Conservation (phyloP, 371 early-diverging fungal species). For the Mortierella sp. region DNA sequence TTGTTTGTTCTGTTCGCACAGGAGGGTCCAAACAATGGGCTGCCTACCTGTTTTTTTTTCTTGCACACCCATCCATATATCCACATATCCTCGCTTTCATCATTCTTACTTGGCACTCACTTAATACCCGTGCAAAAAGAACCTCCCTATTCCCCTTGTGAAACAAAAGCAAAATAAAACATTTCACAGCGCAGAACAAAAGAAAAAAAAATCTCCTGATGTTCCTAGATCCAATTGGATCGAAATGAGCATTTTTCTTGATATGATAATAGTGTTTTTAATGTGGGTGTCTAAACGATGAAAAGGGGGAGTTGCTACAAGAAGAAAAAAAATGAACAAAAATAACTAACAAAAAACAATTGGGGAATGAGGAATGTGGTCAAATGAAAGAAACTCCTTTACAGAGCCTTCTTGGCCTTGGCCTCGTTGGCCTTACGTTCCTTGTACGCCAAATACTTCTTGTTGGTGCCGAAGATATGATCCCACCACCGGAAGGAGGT, state of each 20-base stretch:
- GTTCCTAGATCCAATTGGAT: neutral
- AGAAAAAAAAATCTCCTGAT: constrained; percentile 7
- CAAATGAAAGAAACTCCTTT: constrained; percentile 26
- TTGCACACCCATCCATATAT: neutral
- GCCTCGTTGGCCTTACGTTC: constrained; percentile 42
- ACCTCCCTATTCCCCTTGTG: constrained; percentile 4
- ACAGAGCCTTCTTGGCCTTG: constrained; percentile 32
- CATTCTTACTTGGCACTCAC: neutral
- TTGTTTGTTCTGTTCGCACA: neutral
- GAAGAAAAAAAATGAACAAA: neutral
- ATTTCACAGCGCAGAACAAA: neutral
- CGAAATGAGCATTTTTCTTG: neutral
- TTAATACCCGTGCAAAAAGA: neutral
- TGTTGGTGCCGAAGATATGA: constrained; percentile 84
- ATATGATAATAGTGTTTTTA: neutral
- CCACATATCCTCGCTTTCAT: neutral
- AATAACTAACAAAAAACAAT: neutral
- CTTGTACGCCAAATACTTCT: constrained; percentile 78
- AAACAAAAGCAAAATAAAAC: neutral
- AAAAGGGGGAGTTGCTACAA: constrained; percentile 1
- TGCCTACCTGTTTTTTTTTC: neutral
- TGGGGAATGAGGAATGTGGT: constrained; percentile 73
- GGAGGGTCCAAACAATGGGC: neutral
- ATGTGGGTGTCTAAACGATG: neutral
- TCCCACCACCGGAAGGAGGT: constrained; percentile 91